These are phyloP conservation scores for Glycine latifolia DNA, from an alignment of 306 rosid species.

Conservation along the genomic window DNA sequence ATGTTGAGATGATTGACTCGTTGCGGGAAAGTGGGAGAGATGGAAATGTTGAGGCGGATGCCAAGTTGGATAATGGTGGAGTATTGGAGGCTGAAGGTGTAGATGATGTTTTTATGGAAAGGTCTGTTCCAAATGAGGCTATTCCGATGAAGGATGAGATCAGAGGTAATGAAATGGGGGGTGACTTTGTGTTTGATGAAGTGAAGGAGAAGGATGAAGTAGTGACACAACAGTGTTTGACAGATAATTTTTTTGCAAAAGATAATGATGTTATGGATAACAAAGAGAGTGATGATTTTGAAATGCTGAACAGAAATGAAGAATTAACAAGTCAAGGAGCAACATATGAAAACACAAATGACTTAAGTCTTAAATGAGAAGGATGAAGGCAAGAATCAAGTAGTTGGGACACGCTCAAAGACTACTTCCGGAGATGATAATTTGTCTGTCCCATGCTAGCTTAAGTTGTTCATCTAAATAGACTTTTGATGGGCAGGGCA, in stretches of 20 bases:
- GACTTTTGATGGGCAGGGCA: constrained; percentile 34
- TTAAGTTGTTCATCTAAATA: constrained; percentile 19
- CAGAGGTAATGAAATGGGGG: constrained; percentile 45
- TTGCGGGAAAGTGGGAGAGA: constrained; percentile 48
- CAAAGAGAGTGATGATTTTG: constrained; percentile 43
- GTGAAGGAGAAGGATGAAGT: constrained; percentile 45
- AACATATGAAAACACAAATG: constrained; percentile 35
- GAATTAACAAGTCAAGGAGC: constrained; percentile 42
- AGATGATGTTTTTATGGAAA: constrained; percentile 59
- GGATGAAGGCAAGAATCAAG: constrained; percentile 50
- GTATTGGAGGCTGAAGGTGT: constrained; percentile 51
- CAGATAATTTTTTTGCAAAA: constrained; percentile 37
- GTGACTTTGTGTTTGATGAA: constrained; percentile 36
- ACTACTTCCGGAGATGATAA: constrained; percentile 41
- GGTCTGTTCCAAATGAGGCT: constrained; percentile 44
- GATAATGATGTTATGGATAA: constrained; percentile 38
- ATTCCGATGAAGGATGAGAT: constrained; percentile 37
- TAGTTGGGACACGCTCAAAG: constrained; percentile 47
- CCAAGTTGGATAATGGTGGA: constrained; percentile 42
- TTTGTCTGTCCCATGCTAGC: constrained; percentile 40
- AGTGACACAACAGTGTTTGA: constrained; percentile 22
- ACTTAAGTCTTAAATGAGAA: constrained; percentile 40
- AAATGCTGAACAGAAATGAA: constrained; percentile 35
- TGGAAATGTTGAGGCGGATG: constrained; percentile 38
- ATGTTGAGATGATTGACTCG: constrained; percentile 57